phyloP scores from a whole-genome alignment of 192 early-diverging fungal genomes.

The Entomortierella beljakovae region DNA sequence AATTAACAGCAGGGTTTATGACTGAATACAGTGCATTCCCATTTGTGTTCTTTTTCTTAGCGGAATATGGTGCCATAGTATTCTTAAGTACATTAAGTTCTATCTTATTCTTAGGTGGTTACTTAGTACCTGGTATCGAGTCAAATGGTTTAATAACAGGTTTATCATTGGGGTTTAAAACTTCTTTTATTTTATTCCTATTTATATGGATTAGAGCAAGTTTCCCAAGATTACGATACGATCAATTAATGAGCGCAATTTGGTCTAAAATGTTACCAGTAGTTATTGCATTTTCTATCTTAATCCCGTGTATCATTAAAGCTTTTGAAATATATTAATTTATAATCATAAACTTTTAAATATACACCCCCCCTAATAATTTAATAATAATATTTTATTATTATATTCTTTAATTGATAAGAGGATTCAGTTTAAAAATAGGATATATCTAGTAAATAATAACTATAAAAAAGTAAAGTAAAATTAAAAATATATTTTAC shows the following conservation, averaged over 20 bases:
- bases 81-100: conserved; percentile 61
- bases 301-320: conserved; percentile 57
- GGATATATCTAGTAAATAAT: too few species aligned
- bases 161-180: conserved; percentile 46
- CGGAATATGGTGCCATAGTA: conserved; percentile 58
- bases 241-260: conserved; percentile 59
- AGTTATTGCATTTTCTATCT: conserved; percentile 60
- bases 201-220: conserved; percentile 62
- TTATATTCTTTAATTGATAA: too few species aligned
- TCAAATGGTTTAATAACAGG: conserved; percentile 40
- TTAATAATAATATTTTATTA: too few species aligned
- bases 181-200: conserved; percentile 59
- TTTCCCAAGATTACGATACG: conserved; percentile 54
- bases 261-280: conserved; percentile 62
- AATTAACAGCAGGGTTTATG: conserved; percentile 40
- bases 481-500: too few species aligned
- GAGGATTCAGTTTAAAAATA: too few species aligned
- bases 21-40: conserved; percentile 60
- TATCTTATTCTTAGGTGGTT: conserved; percentile 65
- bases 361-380: conserved; percentile 5
- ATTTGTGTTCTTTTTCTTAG: conserved; percentile 63
- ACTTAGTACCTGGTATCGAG: conserved; percentile 35
- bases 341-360: conserved; percentile 12
- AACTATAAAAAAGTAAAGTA: too few species aligned
- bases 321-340: conserved; percentile 38